Percentiles rank a stretch among this genome's conserved stretches.
Conservation (phyloP, 2,329 filamentous ascomycete species). For the Dryadomyces sulphureus region DNA sequence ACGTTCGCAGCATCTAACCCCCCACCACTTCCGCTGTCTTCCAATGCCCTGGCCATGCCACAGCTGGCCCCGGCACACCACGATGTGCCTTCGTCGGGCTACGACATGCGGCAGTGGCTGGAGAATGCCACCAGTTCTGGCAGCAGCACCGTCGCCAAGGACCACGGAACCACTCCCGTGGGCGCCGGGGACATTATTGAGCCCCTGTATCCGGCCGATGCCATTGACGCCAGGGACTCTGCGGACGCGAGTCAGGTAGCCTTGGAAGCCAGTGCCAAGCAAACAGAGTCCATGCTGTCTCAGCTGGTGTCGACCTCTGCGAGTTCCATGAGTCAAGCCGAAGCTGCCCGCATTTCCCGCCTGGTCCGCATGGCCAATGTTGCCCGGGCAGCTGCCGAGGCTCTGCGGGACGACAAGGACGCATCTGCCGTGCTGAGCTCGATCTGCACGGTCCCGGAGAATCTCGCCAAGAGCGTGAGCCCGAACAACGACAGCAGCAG, state of each 20-base stretch:
- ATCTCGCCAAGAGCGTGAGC: neutral
- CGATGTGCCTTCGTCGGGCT: conserved; percentile 6
- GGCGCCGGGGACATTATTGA: too few relatives aligned
- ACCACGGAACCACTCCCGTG: too few relatives aligned
- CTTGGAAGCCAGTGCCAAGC: too few relatives aligned
- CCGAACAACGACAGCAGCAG: neutral
- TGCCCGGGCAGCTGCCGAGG: neutral
- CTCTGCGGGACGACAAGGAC: neutral
- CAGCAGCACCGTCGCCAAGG: neutral
- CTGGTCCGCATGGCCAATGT: neutral
- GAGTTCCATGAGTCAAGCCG: too few relatives aligned
- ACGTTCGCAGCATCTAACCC: neutral
- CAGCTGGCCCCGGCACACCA: conserved; percentile 3
- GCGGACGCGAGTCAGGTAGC: too few relatives aligned
- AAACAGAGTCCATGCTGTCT: too few relatives aligned
- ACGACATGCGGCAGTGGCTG: conserved; percentile 9
- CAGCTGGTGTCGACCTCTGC: too few relatives aligned
- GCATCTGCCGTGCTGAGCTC: neutral
- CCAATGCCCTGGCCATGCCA: conserved; percentile 2
- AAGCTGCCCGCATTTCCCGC: neutral
- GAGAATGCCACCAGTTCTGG: neutral
- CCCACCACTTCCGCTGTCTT: conserved; percentile 3
- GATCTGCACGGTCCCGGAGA: neutral
- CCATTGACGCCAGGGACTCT: too few relatives aligned
- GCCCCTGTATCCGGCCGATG: too few relatives aligned